These are phyloP conservation scores for Hypoxylon sp. DNA, from an alignment of 2,329 filamentous ascomycete species.

Conservation along the genomic window DNA sequence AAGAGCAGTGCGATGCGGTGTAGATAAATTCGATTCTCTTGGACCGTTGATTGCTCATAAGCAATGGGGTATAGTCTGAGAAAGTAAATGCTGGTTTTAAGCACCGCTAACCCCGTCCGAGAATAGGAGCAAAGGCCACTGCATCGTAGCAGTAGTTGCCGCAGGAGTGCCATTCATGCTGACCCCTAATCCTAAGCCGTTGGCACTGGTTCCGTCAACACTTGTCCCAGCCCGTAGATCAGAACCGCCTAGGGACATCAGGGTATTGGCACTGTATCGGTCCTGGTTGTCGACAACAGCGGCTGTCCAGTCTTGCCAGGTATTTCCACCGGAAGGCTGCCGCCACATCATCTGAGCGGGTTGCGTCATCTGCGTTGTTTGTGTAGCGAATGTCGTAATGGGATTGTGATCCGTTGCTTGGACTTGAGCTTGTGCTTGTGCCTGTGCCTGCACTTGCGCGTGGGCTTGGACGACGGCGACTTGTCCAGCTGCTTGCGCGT, in stretches of 20 bases:
- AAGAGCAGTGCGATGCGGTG: no score
- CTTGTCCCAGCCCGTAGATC: conserved; percentile 32
- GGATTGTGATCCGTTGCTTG: conserved; percentile 42
- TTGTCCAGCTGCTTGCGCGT: conserved; percentile 42
- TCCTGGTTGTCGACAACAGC: conserved; percentile 60
- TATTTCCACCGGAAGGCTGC: conserved; percentile 49
- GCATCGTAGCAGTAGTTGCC: conserved; percentile 41
- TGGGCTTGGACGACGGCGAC: conserved; percentile 39
- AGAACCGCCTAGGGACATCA: conserved; percentile 55
- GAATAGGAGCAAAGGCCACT: conserved; percentile 47
- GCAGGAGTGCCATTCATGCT: conserved; percentile 39
- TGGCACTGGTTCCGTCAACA: conserved; percentile 31
- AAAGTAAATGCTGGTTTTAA: no score
- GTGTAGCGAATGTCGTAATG: conserved; percentile 43
- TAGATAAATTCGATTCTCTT: conserved; percentile 8
- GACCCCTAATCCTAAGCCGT: conserved; percentile 39
- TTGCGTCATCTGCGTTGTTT: conserved; percentile 44
- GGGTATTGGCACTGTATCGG: conserved; percentile 58
- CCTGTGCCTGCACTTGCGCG: conserved; percentile 40
- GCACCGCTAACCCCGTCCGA: conserved; percentile 44
- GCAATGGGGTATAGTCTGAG: no score
- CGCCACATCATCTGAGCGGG: conserved; percentile 44
- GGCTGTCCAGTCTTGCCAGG: conserved; percentile 64
- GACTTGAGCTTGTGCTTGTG: conserved; percentile 41
- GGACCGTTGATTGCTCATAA: neutral